Percentiles rank a stretch among this genome's conserved stretches.
phyloP scores from a whole-genome alignment of 495 filamentous ascomycete species.

The Pseudomonodictys pantanalensis region DNA sequence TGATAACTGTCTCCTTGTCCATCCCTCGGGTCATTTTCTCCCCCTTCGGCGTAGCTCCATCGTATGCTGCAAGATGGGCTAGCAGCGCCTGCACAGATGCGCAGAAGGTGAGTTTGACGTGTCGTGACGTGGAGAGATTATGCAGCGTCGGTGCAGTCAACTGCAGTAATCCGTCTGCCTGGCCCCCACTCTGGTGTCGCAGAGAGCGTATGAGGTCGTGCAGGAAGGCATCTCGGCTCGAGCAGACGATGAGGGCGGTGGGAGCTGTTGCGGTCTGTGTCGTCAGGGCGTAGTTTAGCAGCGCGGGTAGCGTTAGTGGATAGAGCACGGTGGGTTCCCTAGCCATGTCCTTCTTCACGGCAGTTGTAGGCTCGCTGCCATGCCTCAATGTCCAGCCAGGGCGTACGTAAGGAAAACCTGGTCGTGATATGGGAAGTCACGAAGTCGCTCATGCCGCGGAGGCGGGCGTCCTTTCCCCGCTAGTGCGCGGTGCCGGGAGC shows the following conservation, averaged over 20 bases:
- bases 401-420: no score
- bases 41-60: constrained; percentile 9
- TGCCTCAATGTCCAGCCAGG: no score
- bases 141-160: constrained; percentile 65
- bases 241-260: constrained; percentile 69
- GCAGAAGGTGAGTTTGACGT: constrained; percentile 66
- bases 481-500: no score
- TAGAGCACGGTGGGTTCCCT: constrained; percentile 48
- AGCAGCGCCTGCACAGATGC: constrained; percentile 73
- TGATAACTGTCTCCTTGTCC: constrained; percentile 48
- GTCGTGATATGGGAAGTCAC: no score
- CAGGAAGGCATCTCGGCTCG: constrained; percentile 62
- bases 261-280: constrained; percentile 45
- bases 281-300: constrained; percentile 63
- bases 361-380: no score
- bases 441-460: no score
- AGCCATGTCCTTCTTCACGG: neutral
- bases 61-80: constrained; percentile 65
- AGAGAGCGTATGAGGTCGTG: constrained; percentile 41
- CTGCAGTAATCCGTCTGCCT: constrained; percentile 18
- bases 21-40: neutral
- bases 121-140: constrained; percentile 63
- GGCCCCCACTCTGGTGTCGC: constrained; percentile 9
- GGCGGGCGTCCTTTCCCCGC: no score
- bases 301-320: constrained; percentile 53